A percentile compares a stretch with the other conserved stretches of the same genome.
Evolutionary conservation across 352 stramenopile species (phyloP).

Genomic region (Phytopythium aichiense): DNA sequence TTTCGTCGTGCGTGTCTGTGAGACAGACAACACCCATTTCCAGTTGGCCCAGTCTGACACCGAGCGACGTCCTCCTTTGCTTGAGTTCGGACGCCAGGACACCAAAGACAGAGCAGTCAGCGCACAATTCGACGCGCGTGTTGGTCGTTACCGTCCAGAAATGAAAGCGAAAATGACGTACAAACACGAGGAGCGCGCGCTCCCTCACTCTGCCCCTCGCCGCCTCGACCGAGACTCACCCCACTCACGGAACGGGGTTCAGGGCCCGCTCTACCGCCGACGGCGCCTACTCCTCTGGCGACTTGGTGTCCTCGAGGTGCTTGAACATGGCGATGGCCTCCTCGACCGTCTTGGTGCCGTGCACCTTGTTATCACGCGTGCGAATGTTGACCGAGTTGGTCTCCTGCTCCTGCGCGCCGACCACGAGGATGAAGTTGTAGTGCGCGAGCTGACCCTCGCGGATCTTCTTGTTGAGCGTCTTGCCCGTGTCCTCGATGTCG

Average conservation of each 20-base stretch:
- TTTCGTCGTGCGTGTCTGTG: too few relatives aligned
- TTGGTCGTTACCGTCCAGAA: background rate
- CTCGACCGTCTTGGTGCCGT: conserved; percentile 93
- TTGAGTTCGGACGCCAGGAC: background rate
- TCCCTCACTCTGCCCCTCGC: too few relatives aligned
- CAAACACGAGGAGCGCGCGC: background rate
- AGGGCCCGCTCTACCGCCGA: background rate
- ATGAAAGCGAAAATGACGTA: background rate
- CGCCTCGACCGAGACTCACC: background rate
- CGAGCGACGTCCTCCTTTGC: too few relatives aligned
- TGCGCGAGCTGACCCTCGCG: conserved; percentile 95
- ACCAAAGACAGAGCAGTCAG: background rate
- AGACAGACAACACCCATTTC: too few relatives aligned
- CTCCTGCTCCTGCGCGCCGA: conserved; percentile 91
- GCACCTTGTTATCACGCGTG: conserved; percentile 91
- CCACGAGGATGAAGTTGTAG: conserved; percentile 99
- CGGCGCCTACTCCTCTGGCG: conserved; percentile 47
- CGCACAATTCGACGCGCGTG: background rate
- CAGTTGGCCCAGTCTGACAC: too few relatives aligned
- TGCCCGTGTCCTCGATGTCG: conserved; percentile 93
- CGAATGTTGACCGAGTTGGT: conserved; percentile 92
- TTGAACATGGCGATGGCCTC: conserved; percentile 94
- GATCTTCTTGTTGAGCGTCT: conserved; percentile 99
- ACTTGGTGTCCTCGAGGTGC: conserved; percentile 68
- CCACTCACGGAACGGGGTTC: background rate